Percentiles rank a stretch among this genome's conserved stretches.
Evolutionary conservation across 2,329 filamentous ascomycete genomes (phyloP).

Genomic region (Colletotrichum horii): DNA sequence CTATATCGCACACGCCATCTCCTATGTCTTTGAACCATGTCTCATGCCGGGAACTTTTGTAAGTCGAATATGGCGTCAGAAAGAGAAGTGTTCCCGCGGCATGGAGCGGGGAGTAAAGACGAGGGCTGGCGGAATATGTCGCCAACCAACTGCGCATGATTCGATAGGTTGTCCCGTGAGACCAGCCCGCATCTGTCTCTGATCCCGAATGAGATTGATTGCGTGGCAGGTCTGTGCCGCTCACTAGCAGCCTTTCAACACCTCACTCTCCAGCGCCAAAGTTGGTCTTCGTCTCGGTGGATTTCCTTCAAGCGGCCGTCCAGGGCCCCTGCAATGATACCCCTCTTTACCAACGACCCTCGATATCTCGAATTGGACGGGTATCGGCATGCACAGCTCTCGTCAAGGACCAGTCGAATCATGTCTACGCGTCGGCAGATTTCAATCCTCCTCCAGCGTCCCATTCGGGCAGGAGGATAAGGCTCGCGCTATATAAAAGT

Average conservation of each 20-base stretch:
- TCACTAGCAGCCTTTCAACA: neutral
- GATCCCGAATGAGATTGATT: neutral
- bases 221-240: neutral
- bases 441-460: neutral
- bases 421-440: neutral
- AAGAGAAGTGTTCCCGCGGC: neutral
- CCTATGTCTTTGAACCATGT: neutral
- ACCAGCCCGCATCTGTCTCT: neutral
- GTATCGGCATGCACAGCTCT: constrained; percentile 1
- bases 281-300: neutral
- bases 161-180: neutral
- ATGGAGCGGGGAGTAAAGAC: neutral
- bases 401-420: constrained; percentile 5
- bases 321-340: neutral
- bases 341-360: neutral
- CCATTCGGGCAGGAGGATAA: constrained; percentile 18
- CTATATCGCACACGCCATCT: neutral
- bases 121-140: neutral
- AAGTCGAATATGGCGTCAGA: neutral
- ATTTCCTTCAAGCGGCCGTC: constrained; percentile 2
- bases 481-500: constrained; percentile 5
- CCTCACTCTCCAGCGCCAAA: neutral
- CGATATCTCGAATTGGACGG: neutral
- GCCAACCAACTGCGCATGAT: neutral
- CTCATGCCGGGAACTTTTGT: neutral